phyloP scores from a whole-genome alignment of 176 grass and related monocot genomes.

The Raddia guianensis region DNA sequence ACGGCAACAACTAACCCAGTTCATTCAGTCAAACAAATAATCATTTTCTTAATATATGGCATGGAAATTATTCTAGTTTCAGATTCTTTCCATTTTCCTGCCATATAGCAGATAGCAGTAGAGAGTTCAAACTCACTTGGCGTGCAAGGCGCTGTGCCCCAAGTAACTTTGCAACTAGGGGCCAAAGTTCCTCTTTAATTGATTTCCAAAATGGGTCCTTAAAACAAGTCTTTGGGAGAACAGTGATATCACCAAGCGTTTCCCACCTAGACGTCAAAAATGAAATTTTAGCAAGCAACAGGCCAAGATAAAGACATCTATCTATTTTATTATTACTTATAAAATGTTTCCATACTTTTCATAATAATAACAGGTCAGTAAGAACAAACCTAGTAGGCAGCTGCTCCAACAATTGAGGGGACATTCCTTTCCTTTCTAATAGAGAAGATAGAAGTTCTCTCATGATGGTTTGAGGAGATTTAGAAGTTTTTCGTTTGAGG shows the following conservation, averaged over 20 bases:
- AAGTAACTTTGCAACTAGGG: slow-evolving; percentile 72
- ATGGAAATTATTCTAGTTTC: slow-evolving; percentile 5
- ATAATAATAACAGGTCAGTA: slow-evolving; percentile 1
- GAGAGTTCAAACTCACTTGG: slow-evolving; percentile 59
- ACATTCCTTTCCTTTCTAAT: slow-evolving; percentile 63
- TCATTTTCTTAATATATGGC: background rate
- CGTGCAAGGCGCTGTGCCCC: slow-evolving; percentile 74
- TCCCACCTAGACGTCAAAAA: slow-evolving; percentile 72
- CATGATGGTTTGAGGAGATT: slow-evolving; percentile 77
- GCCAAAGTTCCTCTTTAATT: slow-evolving; percentile 80
- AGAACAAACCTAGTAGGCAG: slow-evolving; percentile 80
- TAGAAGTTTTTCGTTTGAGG: slow-evolving; percentile 54
- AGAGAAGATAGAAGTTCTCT: slow-evolving; percentile 72
- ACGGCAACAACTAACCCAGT: background rate
- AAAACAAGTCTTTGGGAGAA: slow-evolving; percentile 91
- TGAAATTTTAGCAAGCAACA: slow-evolving; percentile 30
- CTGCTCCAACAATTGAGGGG: slow-evolving; percentile 63
- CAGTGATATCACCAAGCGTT: slow-evolving; percentile 73
- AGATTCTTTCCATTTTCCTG: slow-evolving; percentile 1
- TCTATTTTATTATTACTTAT: background rate
- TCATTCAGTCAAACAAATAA: slow-evolving; percentile 21
- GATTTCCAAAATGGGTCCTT: slow-evolving; percentile 81
- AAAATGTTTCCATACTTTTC: slow-evolving; percentile 15
- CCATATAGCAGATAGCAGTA: background rate
- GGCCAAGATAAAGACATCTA: background rate